phyloP scores from a whole-genome alignment of 2,329 filamentous ascomycete species.

The Claviceps citrina region DNA sequence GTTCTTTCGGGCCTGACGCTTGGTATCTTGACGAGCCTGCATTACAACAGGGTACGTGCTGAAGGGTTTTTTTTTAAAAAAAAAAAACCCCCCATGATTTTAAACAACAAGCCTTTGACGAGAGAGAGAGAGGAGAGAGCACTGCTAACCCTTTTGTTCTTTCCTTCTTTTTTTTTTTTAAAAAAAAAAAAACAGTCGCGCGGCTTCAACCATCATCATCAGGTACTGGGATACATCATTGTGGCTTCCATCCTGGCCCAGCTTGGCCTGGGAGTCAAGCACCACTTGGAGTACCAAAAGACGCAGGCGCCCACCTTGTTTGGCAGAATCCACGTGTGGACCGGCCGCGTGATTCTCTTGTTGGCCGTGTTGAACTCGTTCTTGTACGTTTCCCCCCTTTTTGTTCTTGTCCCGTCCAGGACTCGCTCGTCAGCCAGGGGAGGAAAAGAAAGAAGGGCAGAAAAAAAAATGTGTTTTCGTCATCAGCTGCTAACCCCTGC shows the following conservation, averaged over 20 bases:
- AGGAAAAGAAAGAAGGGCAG: neutral
- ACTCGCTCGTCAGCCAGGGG: neutral
- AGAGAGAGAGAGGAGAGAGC: too few relatives aligned
- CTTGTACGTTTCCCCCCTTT: conserved; percentile 32
- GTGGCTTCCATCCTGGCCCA: conserved; percentile 36
- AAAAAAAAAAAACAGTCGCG: conserved; percentile 26
- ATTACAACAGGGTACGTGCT: conserved; percentile 35
- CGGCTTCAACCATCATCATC: conserved; percentile 37
- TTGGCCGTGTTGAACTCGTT: conserved; percentile 42
- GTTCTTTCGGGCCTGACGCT: conserved; percentile 34
- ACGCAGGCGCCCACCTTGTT: conserved; percentile 34
- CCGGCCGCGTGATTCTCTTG: conserved; percentile 37
- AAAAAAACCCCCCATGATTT: too few relatives aligned
- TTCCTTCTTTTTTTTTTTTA: too few relatives aligned
- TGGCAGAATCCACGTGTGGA: conserved; percentile 39
- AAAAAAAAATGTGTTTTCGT: too few relatives aligned
- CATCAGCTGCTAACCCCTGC: neutral
- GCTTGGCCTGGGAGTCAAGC: conserved; percentile 37
- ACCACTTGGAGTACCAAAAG: conserved; percentile 38
- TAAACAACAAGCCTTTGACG: too few relatives aligned
- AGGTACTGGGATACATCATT: conserved; percentile 42
- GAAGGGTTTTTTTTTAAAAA: too few relatives aligned
- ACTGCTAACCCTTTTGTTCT: too few relatives aligned
- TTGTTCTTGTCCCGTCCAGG: neutral
- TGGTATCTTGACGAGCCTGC: conserved; percentile 36